phyloP scores from a whole-genome alignment of 495 filamentous ascomycete genomes.

The Aspergillus homomorphus region DNA sequence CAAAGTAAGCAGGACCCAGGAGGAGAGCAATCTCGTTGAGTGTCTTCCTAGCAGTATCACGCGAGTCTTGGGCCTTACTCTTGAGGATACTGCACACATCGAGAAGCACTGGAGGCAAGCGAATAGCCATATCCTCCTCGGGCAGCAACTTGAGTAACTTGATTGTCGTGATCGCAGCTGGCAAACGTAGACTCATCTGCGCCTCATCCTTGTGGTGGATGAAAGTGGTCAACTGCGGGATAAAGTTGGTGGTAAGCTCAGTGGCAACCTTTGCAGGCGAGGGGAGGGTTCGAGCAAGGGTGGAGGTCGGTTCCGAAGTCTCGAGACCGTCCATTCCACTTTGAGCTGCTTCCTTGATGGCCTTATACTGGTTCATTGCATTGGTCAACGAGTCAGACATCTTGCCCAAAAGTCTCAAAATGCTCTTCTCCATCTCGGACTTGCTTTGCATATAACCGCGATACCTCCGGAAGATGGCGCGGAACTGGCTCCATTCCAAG shows the following conservation, averaged over 20 bases:
- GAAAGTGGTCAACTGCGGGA: slow-evolving; percentile 72
- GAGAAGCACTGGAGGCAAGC: slow-evolving; percentile 76
- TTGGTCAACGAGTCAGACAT: slow-evolving; percentile 70
- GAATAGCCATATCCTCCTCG: slow-evolving; percentile 61
- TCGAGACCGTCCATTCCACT: slow-evolving; percentile 33
- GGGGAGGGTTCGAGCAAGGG: slow-evolving; percentile 65
- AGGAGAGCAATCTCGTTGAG: slow-evolving; percentile 75
- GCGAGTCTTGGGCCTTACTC: slow-evolving; percentile 80
- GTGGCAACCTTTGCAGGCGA: slow-evolving; percentile 63
- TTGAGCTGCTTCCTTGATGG: slow-evolving; percentile 29
- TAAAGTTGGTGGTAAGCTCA: slow-evolving; percentile 70
- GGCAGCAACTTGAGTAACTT: slow-evolving; percentile 83
- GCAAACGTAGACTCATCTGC: slow-evolving; percentile 84
- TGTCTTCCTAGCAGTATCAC: slow-evolving; percentile 87
- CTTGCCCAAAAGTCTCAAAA: slow-evolving; percentile 75
- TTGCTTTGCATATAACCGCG: slow-evolving; percentile 75
- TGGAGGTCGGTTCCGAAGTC: slow-evolving; percentile 30
- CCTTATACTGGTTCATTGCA: slow-evolving; percentile 44
- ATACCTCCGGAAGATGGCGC: slow-evolving; percentile 75
- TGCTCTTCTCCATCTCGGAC: slow-evolving; percentile 77
- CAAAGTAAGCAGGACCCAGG: slow-evolving; percentile 77
- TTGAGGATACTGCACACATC: slow-evolving; percentile 91
- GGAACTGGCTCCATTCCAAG: slow-evolving; percentile 89
- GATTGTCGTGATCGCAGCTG: slow-evolving; percentile 79
- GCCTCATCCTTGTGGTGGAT: slow-evolving; percentile 93